phyloP scores from a whole-genome alignment of 495 filamentous ascomycete genomes.

The Ascobolus immersus region DNA sequence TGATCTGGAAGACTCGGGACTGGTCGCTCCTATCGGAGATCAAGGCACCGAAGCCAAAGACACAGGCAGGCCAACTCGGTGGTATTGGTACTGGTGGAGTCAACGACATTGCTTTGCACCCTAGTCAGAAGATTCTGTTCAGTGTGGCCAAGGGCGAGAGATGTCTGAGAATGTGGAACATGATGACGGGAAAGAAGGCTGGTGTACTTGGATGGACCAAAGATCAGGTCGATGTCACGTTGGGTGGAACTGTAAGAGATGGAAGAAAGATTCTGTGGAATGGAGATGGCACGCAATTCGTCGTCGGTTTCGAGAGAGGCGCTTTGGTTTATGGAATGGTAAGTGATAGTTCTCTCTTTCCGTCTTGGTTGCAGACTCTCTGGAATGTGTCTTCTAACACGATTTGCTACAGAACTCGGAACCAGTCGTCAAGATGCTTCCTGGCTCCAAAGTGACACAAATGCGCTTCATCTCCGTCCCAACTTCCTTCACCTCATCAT shows the following conservation, averaged over 20 bases:
- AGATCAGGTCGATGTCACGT: conserved; percentile 16
- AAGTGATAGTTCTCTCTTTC: conserved; percentile 15
- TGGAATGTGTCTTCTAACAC: neutral
- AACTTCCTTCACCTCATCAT: conserved; percentile 4
- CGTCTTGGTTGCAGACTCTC: neutral
- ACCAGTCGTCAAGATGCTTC: neutral
- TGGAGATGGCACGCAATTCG: conserved; percentile 51
- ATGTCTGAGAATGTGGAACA: conserved; percentile 84
- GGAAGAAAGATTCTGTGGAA: conserved; percentile 62
- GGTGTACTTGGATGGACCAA: conserved; percentile 63
- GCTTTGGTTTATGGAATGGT: conserved; percentile 60
- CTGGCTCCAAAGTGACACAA: conserved; percentile 56
- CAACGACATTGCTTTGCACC: conserved; percentile 87
- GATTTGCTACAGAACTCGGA: conserved; percentile 7
- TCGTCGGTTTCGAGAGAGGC: conserved; percentile 69
- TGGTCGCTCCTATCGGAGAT: conserved; percentile 76
- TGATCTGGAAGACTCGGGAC: conserved; percentile 62
- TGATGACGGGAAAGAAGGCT: conserved; percentile 87
- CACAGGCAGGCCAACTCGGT: conserved; percentile 59
- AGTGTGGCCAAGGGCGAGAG: conserved; percentile 69
- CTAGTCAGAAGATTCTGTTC: conserved; percentile 85
- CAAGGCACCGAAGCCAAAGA: conserved; percentile 67
- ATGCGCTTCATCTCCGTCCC: conserved; percentile 39
- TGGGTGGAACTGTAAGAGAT: conserved; percentile 33
- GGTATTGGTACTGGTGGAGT: conserved; percentile 55